These are phyloP conservation scores for Colletotrichum sp. DNA, from an alignment of 2,329 filamentous ascomycete species.

Conservation along the genomic window DNA sequence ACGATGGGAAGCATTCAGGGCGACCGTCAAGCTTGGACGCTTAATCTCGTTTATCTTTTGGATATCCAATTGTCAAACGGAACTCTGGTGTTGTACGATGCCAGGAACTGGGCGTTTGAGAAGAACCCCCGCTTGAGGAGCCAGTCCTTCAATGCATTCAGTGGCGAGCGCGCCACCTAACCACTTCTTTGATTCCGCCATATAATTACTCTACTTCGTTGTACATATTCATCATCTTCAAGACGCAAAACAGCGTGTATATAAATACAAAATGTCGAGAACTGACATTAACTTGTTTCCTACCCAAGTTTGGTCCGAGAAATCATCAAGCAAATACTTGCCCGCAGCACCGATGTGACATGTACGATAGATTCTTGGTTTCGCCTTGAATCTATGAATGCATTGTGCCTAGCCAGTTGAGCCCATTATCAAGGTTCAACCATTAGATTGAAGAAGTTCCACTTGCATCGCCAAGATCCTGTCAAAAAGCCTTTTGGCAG, in stretches of 20 bases:
- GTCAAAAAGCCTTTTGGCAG: background rate
- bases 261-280: background rate
- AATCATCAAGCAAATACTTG: background rate
- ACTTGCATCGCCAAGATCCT: background rate
- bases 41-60: background rate
- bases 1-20: conserved; percentile 7
- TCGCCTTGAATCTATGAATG: background rate
- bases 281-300: background rate
- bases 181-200: background rate
- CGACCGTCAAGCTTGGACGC: background rate
- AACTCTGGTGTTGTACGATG: conserved; percentile 8
- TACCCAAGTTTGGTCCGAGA: background rate
- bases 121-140: conserved; percentile 3
- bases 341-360: background rate
- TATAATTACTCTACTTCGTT: background rate
- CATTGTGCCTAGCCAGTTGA: background rate
- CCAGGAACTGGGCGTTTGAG: conserved; percentile 3
- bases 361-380: background rate
- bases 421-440: background rate
- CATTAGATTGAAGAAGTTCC: background rate
- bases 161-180: background rate
- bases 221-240: background rate
- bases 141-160: background rate
- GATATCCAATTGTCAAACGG: conserved; percentile 14
- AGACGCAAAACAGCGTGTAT: background rate